phyloP scores from a whole-genome alignment of 2,329 filamentous ascomycete species.

The Aspergillus latus region DNA sequence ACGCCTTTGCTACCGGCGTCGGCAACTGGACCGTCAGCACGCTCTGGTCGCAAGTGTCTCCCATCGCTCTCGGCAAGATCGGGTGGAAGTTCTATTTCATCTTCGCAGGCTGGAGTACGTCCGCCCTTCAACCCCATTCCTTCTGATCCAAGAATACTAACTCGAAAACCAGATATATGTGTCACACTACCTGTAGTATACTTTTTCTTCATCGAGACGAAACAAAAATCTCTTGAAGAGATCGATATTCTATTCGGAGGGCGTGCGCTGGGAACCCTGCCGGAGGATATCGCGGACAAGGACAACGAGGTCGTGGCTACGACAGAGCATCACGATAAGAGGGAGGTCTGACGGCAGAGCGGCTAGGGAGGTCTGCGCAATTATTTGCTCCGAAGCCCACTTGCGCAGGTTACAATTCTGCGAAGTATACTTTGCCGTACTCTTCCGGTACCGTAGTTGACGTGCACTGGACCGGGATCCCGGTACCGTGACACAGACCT shows the following conservation, averaged over 20 bases:
- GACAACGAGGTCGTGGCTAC: not conserved
- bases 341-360: not conserved
- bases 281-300: constrained; percentile 19
- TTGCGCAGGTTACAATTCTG: no score
- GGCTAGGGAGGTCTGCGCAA: not conserved
- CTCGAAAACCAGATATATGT: constrained; percentile 29
- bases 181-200: constrained; percentile 48
- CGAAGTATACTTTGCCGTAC: no score
- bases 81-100: constrained; percentile 60
- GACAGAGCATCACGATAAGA: not conserved
- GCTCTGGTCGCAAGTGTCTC: constrained; percentile 60
- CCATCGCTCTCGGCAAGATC: constrained; percentile 51
- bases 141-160: constrained; percentile 2
- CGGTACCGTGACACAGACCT: not conserved
- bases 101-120: constrained; percentile 53
- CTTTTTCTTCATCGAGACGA: constrained; percentile 57
- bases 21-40: constrained; percentile 62
- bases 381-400: no score
- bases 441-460: not conserved
- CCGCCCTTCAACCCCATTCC: not conserved
- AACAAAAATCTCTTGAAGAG: constrained; percentile 56
- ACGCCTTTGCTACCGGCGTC: constrained; percentile 58
- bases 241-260: constrained; percentile 60
- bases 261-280: constrained; percentile 48
- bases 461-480: not conserved